Percentiles rank a stretch among this genome's conserved stretches.
Conservation (phyloP, 371 early-diverging fungal species). For the Umbelopsis sp. region DNA sequence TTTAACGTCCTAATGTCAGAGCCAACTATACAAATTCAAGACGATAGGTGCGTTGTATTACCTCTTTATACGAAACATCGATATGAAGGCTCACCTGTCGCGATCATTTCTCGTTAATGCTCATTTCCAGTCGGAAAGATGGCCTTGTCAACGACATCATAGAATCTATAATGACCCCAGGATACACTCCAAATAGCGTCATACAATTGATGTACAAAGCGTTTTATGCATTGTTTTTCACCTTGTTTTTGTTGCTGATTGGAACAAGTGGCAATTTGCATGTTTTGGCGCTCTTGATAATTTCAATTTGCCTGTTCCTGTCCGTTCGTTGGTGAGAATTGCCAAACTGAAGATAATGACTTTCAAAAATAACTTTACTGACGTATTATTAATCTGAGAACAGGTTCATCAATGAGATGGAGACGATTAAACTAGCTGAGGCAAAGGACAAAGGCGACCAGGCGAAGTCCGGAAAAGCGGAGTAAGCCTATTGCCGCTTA, state of each 20-base stretch:
- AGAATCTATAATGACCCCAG: conserved; percentile 63
- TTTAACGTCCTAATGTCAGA: no score
- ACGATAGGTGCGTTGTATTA: no score
- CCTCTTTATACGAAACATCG: no score
- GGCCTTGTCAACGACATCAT: conserved; percentile 43
- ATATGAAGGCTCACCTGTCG: no score
- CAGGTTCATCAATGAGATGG: conserved; percentile 33
- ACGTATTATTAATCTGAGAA: not conserved
- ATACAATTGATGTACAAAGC: conserved; percentile 58
- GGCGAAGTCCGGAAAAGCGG: not conserved
- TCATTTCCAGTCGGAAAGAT: conserved; percentile 13
- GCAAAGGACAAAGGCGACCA: conserved; percentile 6
- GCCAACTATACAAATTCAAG: no score
- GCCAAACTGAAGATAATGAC: no score
- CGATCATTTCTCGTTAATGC: not conserved
- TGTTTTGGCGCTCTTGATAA: conserved; percentile 53
- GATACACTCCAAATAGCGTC: conserved; percentile 58
- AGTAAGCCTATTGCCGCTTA: not conserved
- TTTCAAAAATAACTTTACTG: not conserved
- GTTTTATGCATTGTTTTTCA: conserved; percentile 60
- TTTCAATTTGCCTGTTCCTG: conserved; percentile 56
- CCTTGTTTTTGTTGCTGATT: conserved; percentile 43
- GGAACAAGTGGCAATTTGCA: conserved; percentile 56
- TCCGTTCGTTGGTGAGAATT: conserved; percentile 57
- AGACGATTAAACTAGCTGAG: conserved; percentile 21